Percentiles rank a stretch among this genome's conserved stretches.
Evolutionary conservation across 2,329 filamentous ascomycete species (phyloP).

Genomic region (Aspergillus neoniger): DNA sequence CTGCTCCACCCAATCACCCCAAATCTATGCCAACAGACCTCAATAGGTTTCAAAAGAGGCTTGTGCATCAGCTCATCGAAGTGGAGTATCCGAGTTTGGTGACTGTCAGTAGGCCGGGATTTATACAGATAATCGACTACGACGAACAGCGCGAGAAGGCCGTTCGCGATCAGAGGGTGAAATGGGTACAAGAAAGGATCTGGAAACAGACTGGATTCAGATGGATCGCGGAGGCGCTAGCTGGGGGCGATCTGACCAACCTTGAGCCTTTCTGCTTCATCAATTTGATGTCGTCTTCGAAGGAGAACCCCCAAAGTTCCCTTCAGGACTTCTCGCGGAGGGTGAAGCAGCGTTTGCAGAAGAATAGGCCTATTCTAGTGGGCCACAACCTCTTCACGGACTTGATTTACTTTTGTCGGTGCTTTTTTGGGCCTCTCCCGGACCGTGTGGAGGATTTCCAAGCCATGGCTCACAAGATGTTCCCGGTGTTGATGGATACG

Average conservation of each 20-base stretch:
- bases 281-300: constrained; percentile 22
- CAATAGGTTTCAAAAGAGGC: constrained; percentile 63
- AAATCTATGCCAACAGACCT: constrained; percentile 36
- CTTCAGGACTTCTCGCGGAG: constrained; percentile 31
- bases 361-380: constrained; percentile 55
- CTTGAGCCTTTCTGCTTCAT: constrained; percentile 38
- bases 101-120: constrained; percentile 39
- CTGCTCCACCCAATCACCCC: constrained; percentile 19
- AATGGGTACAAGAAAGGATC: constrained; percentile 30
- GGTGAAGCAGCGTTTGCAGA: constrained; percentile 45
- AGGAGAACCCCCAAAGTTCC: constrained; percentile 20
- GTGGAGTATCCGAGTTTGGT: constrained; percentile 55
- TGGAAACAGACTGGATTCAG: constrained; percentile 45
- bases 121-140: constrained; percentile 44
- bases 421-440: constrained; percentile 61
- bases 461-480: constrained; percentile 52
- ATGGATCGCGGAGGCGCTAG: constrained; percentile 51
- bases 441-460: constrained; percentile 58
- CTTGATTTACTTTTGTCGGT: constrained; percentile 61
- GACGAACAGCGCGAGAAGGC: constrained; percentile 39
- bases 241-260: constrained; percentile 43
- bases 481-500: constrained; percentile 62
- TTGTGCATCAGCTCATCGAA: constrained; percentile 67
- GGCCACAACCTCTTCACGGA: constrained; percentile 67
- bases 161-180: constrained; percentile 32